Conservation (phyloP, 345 rosid genomes). For the Eucalyptus cloeziana region DNA sequence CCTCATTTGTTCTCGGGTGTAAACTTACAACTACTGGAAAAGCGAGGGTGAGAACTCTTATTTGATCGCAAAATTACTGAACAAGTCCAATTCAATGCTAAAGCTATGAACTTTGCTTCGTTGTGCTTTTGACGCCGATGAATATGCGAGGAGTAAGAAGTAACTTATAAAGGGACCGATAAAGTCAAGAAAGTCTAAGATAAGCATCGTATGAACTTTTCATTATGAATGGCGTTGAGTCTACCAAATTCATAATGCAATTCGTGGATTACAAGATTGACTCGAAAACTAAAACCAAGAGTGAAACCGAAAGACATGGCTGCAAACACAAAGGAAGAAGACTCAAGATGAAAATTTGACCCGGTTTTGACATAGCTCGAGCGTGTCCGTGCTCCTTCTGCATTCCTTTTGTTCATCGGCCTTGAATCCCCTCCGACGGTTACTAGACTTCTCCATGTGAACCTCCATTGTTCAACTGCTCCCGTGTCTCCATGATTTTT, state of each 20-base stretch:
- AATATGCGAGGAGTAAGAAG: not conserved
- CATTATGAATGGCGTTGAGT: not conserved
- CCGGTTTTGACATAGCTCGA: not conserved
- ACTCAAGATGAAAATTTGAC: not conserved
- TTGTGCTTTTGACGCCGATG: no score
- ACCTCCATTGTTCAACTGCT: not conserved
- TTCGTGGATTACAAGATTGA: not conserved
- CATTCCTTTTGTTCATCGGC: not conserved
- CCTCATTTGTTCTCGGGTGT: accelerated
- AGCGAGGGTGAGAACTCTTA: not conserved
- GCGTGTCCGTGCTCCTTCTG: not conserved
- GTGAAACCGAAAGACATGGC: not conserved
- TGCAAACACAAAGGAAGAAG: not conserved
- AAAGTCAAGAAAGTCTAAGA: not conserved
- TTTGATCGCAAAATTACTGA: no score
- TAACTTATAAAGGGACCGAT: not conserved
- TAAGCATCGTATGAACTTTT: not conserved
- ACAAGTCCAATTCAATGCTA: not conserved
- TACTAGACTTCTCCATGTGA: not conserved
- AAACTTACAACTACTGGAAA: not conserved
- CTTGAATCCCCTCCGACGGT: not conserved
- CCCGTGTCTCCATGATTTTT: not conserved
- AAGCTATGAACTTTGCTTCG: no score
- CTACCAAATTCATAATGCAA: not conserved
- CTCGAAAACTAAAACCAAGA: no score